These are phyloP conservation scores for Boletus fagicola DNA, from an alignment of 768 basidiomycete species.

Conservation along the genomic window DNA sequence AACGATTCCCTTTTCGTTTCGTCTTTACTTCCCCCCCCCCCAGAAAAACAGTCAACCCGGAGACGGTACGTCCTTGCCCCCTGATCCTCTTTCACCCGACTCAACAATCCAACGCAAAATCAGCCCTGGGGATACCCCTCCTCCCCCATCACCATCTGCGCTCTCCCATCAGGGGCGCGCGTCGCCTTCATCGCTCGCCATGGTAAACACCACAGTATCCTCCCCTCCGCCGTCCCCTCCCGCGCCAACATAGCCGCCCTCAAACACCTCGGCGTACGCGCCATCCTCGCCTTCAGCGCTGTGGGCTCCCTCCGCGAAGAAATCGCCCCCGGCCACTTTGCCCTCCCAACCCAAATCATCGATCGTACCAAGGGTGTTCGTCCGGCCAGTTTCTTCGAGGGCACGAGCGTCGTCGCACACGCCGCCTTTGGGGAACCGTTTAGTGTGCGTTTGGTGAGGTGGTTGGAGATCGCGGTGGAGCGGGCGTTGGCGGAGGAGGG, in stretches of 20 bases:
- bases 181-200: conserved; percentile 94
- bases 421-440: conserved; percentile 95
- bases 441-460: conserved; percentile 56
- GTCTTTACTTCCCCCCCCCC: neutral
- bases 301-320: conserved; percentile 95
- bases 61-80: conserved; percentile 58
- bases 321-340: conserved; percentile 85
- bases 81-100: neutral
- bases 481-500: conserved; percentile 61
- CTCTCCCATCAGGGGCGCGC: conserved; percentile 75
- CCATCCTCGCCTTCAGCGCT: conserved; percentile 90
- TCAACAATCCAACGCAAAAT: neutral
- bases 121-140: conserved; percentile 94
- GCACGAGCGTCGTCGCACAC: conserved; percentile 80
- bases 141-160: conserved; percentile 87
- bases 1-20: neutral
- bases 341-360: conserved; percentile 89
- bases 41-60: conserved; percentile 73
- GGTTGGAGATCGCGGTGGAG: conserved; percentile 65
- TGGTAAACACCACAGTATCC: conserved; percentile 73
- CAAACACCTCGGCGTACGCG: conserved; percentile 86
- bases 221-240: conserved; percentile 76
- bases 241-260: conserved; percentile 96
- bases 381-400: conserved; percentile 86
- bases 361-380: conserved; percentile 94